These are phyloP conservation scores for Cyamopsis tetragonoloba DNA, from an alignment of 306 rosid species.

Conservation along the genomic window DNA sequence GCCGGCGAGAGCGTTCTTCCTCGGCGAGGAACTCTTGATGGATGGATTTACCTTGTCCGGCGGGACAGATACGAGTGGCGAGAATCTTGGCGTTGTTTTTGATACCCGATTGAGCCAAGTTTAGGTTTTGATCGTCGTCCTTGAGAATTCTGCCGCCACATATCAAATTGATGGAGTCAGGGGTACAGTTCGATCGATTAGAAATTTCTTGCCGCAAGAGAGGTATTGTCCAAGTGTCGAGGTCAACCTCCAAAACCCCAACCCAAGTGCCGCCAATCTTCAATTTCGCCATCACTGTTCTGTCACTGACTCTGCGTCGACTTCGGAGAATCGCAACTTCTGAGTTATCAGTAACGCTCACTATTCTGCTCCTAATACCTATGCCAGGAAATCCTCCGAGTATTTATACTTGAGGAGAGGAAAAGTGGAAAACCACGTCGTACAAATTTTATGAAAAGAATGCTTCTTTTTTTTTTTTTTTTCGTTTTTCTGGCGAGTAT, in stretches of 20 bases:
- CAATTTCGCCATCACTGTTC: constrained; percentile 49
- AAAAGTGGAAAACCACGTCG: no score
- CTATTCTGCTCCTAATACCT: no score
- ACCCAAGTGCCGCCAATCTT: constrained; percentile 66
- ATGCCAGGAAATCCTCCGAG: no score
- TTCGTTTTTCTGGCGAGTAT: no score
- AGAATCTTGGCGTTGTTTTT: constrained; percentile 63
- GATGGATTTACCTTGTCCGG: constrained; percentile 46
- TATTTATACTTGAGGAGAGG: no score
- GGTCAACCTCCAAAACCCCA: constrained; percentile 54
- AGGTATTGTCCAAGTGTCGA: constrained; percentile 58
- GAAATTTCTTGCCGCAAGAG: constrained; percentile 63
- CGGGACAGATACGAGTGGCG: constrained; percentile 32
- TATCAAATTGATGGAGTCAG: constrained; percentile 55
- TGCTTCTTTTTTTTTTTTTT: no score
- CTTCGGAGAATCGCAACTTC: no score
- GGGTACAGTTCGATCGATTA: constrained; percentile 43
- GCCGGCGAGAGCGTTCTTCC: constrained; percentile 54
- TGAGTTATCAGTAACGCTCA: no score
- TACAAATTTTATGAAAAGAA: no score
- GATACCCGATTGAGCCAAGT: constrained; percentile 45
- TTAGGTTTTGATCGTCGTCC: constrained; percentile 49
- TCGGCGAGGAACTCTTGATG: constrained; percentile 50
- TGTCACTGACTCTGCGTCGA: no score
- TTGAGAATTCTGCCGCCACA: constrained; percentile 53